Base-by-base conservation (phyloP, 2,329 filamentous ascomycete species). In the Talaromyces pinophilus region DNA sequence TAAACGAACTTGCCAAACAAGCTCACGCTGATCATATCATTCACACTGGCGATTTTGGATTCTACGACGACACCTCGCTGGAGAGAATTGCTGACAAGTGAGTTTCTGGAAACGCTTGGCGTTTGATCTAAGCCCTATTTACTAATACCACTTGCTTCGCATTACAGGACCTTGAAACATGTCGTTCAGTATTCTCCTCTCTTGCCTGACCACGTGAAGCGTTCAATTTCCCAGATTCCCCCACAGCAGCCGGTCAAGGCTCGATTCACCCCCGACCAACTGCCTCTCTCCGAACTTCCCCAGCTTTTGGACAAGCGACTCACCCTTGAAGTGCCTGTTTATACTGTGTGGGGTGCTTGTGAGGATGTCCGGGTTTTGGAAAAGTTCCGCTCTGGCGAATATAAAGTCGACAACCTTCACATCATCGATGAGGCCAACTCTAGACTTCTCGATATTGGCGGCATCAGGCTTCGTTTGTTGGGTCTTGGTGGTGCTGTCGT, bases 361-460 rank as follows among this genome's bases (percentile, higher is more conserved):
- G 95, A 99, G 81, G 95, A 99, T 85, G 95, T 99, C 22, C 90
- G 95, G 66, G 95, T 99, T 33, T 81, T 99, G 74, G 95, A 99
- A 81, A 97, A 97, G 83, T 96, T 99, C 81, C 88, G 95, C 69
- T 97, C 95, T 13, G 92, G 92, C 71, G 95, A 99, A 82, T 99
- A 99, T 84, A 98, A 97, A 83, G 91, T 99, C 48, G 89, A 90
- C 74, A 99, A 99, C 78, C 87, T 99, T 71, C 93, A 97, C 84
- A 97, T 99, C 76, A 97, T 99, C 73, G 95, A 99, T 72, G 95
- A 99, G 83, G 93, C 95, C 63, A 94, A 94, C 78, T 98, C 95
- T 44, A 92, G 96, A 84, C 84, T 99, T 72, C 86, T 99, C 66
- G 95, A 99, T 81, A 85, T 98, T 68, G 95, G 94, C 65, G 95